Evolutionary conservation across 2,329 filamentous ascomycete genomes (phyloP).

Genomic region (Diplodia seriata): DNA sequence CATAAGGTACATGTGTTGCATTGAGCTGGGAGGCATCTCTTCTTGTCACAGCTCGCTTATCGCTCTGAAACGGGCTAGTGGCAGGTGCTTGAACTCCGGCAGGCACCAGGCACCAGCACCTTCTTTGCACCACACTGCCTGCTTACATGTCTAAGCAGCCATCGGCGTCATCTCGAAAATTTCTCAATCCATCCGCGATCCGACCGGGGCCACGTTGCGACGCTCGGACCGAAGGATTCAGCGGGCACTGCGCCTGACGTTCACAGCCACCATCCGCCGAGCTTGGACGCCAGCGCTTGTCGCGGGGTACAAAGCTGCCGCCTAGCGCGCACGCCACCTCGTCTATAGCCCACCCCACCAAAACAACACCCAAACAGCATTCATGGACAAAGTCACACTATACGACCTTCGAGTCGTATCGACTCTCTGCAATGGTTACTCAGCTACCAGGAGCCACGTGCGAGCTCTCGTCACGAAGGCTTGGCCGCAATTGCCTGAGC

Average conservation of each 20-base stretch:
- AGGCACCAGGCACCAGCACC: too few species aligned
- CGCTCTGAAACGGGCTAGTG: too few species aligned
- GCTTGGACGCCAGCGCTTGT: neutral
- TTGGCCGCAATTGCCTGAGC: neutral
- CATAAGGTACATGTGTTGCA: too few species aligned
- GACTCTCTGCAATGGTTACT: neutral
- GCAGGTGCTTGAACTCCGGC: too few species aligned
- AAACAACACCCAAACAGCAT: neutral
- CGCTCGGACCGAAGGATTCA: neutral
- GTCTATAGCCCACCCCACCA: neutral
- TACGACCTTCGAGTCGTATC: neutral
- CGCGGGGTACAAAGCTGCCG: neutral
- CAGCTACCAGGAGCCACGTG: neutral
- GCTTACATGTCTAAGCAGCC: neutral
- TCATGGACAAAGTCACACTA: neutral
- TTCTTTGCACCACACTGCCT: neutral
- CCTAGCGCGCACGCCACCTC: neutral
- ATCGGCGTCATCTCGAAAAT: neutral
- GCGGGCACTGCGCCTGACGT: neutral
- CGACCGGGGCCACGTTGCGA: neutral
- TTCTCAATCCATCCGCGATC: neutral
- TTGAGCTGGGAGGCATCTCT: too few species aligned
- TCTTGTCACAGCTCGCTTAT: too few species aligned
- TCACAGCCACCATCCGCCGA: neutral
- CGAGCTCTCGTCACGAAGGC: neutral